These are phyloP conservation scores for Ustilago vetiveriae DNA, from an alignment of 1,284 basidiomycete genomes.

Conservation along the genomic window DNA sequence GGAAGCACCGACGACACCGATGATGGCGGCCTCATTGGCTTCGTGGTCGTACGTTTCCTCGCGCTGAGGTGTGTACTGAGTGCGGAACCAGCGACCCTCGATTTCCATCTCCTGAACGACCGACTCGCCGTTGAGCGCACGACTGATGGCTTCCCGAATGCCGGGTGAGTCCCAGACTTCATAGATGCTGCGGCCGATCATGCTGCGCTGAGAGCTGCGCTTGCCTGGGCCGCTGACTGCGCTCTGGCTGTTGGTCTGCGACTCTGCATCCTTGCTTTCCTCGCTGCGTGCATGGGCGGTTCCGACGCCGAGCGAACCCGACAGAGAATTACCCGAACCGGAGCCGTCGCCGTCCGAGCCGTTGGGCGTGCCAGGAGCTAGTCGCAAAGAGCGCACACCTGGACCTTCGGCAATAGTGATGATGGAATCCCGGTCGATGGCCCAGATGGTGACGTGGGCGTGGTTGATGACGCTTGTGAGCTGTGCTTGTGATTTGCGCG, in stretches of 20 bases:
- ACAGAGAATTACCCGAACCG: constrained; percentile 37
- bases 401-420: constrained; percentile 63
- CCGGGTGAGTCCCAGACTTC: constrained; percentile 57
- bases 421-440: constrained; percentile 54
- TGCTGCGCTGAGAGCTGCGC: constrained; percentile 34
- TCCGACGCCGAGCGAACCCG: constrained; percentile 23
- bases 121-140: constrained; percentile 54
- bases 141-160: constrained; percentile 52
- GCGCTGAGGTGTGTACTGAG: constrained; percentile 59
- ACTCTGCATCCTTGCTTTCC: constrained; percentile 40
- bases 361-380: constrained; percentile 56
- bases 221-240: constrained; percentile 39
- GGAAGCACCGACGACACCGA: constrained; percentile 67
- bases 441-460: constrained; percentile 62
- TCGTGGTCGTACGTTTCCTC: constrained; percentile 45
- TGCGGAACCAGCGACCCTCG: constrained; percentile 62
- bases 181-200: constrained; percentile 59
- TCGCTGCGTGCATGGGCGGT: constrained; percentile 27
- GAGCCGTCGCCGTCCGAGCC: constrained; percentile 48
- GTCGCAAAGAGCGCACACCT: constrained; percentile 57
- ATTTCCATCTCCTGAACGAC: constrained; percentile 63
- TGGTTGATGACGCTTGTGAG: constrained; percentile 63
- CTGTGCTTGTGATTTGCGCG: constrained; percentile 56
- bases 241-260: constrained; percentile 51
- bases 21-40: constrained; percentile 48